Conservation (phyloP, 441 rosid species). For the Mallotus repandus region DNA sequence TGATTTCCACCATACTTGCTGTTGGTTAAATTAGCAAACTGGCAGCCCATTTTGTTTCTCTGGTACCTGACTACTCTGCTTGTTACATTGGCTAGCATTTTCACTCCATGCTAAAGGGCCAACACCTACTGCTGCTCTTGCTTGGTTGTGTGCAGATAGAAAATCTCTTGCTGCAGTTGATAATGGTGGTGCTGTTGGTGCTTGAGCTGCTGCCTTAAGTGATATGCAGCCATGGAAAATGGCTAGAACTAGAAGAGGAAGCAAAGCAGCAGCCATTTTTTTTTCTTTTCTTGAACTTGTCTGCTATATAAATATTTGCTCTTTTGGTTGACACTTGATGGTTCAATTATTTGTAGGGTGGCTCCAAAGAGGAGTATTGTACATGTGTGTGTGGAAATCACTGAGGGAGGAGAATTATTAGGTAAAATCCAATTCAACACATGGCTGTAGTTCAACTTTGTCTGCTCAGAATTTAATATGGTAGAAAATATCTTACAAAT, state of each 20-base stretch:
- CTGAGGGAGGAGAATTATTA: background rate
- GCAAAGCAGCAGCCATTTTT: slow-evolving; percentile 23
- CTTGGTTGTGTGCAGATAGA: slow-evolving; percentile 67
- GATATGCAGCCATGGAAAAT: slow-evolving; percentile 23
- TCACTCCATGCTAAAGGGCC: slow-evolving; percentile 66
- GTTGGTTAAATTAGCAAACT: slow-evolving; percentile 55
- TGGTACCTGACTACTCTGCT: slow-evolving; percentile 57
- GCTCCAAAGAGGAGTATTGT: background rate
- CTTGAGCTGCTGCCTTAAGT: slow-evolving; percentile 23
- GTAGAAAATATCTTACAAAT: background rate
- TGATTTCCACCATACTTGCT: slow-evolving; percentile 75
- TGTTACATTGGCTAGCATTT: slow-evolving; percentile 45
- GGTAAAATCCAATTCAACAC: background rate
- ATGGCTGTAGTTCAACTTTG: background rate
- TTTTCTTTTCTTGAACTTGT: slow-evolving; percentile 6
- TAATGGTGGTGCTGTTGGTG: slow-evolving; percentile 15
- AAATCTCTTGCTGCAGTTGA: slow-evolving; percentile 44
- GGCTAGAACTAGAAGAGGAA: slow-evolving; percentile 34
- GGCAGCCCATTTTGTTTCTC: slow-evolving; percentile 58
- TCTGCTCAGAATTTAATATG: background rate
- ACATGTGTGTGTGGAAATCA: background rate
- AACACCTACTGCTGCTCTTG: slow-evolving; percentile 67
- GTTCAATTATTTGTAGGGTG: background rate
- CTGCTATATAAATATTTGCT: no score
- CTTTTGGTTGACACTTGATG: background rate